Evolutionary conservation across 2,329 filamentous ascomycete species (phyloP), one percentile per base, ranked within the genome.

Genomic region (Sporothrix mexicana): DNA sequence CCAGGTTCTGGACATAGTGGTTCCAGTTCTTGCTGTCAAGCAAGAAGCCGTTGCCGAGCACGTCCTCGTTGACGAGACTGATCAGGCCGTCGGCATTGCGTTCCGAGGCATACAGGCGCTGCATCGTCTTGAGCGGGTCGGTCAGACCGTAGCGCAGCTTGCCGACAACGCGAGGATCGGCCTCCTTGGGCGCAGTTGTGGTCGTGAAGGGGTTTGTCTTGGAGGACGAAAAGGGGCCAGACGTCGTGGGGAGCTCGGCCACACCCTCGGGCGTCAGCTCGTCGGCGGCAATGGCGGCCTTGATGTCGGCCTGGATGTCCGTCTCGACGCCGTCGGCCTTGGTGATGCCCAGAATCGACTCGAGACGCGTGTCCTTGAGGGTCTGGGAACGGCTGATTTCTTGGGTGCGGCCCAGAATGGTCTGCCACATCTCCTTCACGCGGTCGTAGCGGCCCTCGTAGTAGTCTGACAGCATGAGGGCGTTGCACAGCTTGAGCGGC

Each of bases 1-100:
- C 88, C 41, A 98, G 88, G 69, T 86, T 81, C 77, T 92, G 88
- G 72, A 97, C 86, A 75, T 93, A 90, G 69, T 88, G 85, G 79
- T 97, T 96, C 94, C 94, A 97, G 76, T 93, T 94, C 77, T 87
- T 87, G 79, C 88, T 91, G 78, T 93, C 91, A 73, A 98, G 81
- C 41, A 84, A 83, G 83, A 95, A 98, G 12, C 95, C 95, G 55
- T 87, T 85, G 1, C 80, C 79, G 9, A 88, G 83, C 12, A 95
- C 83, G n/a, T 25, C 73, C 81, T 17, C 81, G 8, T 82, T 73
- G 5, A 84, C 78, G 13, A 93, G 82, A 23, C 83, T 84, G 2
- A 84, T 79, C 17, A 93, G 83, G n/a, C 84, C 85, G 12, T 81
- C 78, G 7, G 82, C 77, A 74, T 89, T 81, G 7, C 80, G 76